Evolutionary conservation across 1,284 basidiomycete genomes (phyloP).

Genomic region (Cutaneotrichosporon spelunceum): DNA sequence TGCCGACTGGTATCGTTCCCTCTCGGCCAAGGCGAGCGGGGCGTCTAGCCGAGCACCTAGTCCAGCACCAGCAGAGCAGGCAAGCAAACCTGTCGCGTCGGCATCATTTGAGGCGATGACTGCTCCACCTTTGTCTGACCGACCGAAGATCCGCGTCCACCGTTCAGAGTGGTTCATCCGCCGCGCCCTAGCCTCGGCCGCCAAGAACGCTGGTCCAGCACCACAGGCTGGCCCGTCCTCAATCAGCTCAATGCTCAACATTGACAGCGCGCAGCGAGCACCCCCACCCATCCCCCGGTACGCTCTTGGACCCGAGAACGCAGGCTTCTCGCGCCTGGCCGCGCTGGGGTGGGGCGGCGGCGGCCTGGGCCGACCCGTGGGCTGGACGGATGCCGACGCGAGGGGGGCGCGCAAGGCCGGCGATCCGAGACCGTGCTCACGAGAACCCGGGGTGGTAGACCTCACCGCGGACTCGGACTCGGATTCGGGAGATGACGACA

Average conservation of each 20-base stretch:
- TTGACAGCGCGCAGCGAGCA: constrained; percentile 13
- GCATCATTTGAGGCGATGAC: constrained; percentile 17
- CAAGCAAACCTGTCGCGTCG: neutral
- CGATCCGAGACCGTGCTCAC: too few relatives aligned
- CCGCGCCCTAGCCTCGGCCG: constrained; percentile 32
- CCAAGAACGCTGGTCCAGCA: constrained; percentile 10
- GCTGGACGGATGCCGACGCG: constrained; percentile 19
- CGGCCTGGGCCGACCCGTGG: constrained; percentile 39
- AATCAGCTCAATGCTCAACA: constrained; percentile 37
- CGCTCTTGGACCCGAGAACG: constrained; percentile 46
- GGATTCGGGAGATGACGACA: constrained; percentile 6
- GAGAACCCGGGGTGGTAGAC: constrained; percentile 9
- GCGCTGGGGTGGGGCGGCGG: constrained; percentile 46
- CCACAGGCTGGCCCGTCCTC: constrained; percentile 20
- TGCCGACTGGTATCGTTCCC: constrained; percentile 39
- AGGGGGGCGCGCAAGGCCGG: neutral
- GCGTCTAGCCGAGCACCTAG: neutral
- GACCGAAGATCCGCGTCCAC: constrained; percentile 29
- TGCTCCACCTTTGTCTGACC: neutral
- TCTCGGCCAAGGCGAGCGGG: constrained; percentile 14
- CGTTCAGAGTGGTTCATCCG: constrained; percentile 49
- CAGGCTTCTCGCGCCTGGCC: constrained; percentile 40
- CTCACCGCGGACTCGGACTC: constrained; percentile 20
- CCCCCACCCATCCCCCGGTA: constrained; percentile 27
- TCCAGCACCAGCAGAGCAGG: neutral